A percentile compares a stretch with the other conserved stretches of the same genome.
phyloP scores from a whole-genome alignment of 148 eudicot species.

The Fagopyrum esculentum region DNA sequence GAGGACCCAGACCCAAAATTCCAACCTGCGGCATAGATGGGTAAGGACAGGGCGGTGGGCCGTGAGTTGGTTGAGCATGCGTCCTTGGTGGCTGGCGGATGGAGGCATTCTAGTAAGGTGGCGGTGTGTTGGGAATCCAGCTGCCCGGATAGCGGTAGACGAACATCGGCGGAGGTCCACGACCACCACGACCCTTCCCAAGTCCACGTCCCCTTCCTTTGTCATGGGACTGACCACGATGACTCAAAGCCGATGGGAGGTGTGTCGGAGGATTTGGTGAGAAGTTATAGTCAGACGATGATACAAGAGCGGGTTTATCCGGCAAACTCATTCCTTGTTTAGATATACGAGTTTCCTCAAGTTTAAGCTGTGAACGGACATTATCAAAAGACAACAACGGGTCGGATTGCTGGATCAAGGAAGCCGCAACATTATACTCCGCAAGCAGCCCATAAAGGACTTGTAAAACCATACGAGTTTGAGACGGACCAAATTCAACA shows the following conservation, averaged over 20 bases:
- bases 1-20: neutral
- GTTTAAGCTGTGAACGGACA: neutral
- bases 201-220: neutral
- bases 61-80: too few relatives aligned
- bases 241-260: neutral
- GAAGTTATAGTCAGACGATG: neutral
- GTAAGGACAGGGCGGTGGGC: too few relatives aligned
- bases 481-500: constrained; percentile 15
- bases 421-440: neutral
- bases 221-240: neutral
- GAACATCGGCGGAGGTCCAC: too few relatives aligned
- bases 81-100: too few relatives aligned
- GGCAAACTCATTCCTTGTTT: neutral
- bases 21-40: too few relatives aligned
- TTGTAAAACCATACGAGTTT: constrained; percentile 15
- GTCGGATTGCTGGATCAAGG: neutral
- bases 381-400: neutral
- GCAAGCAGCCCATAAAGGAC: neutral
- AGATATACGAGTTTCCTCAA: neutral
- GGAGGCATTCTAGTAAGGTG: too few relatives aligned
- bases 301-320: neutral
- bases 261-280: too few relatives aligned
- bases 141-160: too few relatives aligned
- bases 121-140: too few relatives aligned
- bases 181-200: too few relatives aligned